Base-by-base conservation (phyloP, 2,329 filamentous ascomycete species). In the Nothophaeocryptopus gaeumannii region DNA sequence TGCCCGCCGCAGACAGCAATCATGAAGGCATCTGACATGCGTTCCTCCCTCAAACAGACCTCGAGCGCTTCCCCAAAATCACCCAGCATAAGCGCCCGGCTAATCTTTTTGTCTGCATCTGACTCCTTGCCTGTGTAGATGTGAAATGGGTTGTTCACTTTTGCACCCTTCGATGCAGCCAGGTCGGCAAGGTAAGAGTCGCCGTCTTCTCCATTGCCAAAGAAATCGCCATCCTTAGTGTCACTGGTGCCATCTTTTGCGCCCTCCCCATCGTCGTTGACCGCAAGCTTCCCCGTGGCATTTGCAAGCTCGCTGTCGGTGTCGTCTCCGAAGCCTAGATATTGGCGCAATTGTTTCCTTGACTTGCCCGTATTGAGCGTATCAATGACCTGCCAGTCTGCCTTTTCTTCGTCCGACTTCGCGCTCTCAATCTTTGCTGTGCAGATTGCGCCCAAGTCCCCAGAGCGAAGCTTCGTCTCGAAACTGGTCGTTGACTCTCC, bases 1-100 rank as follows among this genome's bases (percentile, higher is more conserved):
- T 95, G 89, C 41, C 92, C 93, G 51, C 93, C 91, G 63, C 91
- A 97, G 63, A 97, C 96, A 39, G 95, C 93, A 66, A 99, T 92
- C 76, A 99, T 89, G 72, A 99, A 96, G 34, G 93, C 93, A 72
- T 99, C 93, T 0, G 93, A 93, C 67, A 97, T 84, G 45, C 91
- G 84, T 58, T 95, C 84, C 69, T 96, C 89, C 63, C 88, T 84
- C 12, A 99, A 74, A 62, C 90, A 96, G 44, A 96, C 82, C 49
- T 95, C 88, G 50, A 95, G 85, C 13, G 93, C 93, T 67, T 87
- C 87, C 50, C 91, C 84, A 63, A 99, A 99, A 57, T 95, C 82
- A 7, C 93, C 93, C 8, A 97, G 78, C 74, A 97, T 87, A 51
- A 99, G 73, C 30, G 92, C 87, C 62, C 83, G 85, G 3, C 93